Percentiles rank a stretch among this genome's conserved stretches.
phyloP scores from a whole-genome alignment of 805 yeast genomes.

The Lipomyces yamanashiensis region DNA sequence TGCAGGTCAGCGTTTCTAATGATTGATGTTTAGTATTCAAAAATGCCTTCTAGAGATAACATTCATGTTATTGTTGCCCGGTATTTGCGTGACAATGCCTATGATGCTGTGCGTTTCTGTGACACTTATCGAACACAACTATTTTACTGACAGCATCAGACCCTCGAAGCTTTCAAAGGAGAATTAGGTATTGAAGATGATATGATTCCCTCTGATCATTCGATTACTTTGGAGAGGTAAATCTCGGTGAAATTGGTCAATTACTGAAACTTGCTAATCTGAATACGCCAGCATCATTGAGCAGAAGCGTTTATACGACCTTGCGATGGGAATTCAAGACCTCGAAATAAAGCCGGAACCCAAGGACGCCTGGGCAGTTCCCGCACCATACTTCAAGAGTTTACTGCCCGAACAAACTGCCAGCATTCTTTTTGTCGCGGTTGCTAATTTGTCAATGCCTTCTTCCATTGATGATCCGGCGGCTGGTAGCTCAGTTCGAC shows the following conservation, averaged over 20 bases:
- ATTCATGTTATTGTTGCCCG: constrained; percentile 38
- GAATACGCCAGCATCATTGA: constrained; percentile 31
- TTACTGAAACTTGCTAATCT: background rate
- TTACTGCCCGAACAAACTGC: constrained; percentile 29
- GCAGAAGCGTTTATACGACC: constrained; percentile 33
- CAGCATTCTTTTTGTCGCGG: constrained; percentile 33
- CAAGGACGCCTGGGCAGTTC: constrained; percentile 30
- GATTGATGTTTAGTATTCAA: background rate
- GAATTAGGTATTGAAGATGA: constrained; percentile 38
- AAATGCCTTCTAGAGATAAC: constrained; percentile 39
- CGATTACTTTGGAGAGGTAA: constrained; percentile 36
- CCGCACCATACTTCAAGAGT: constrained; percentile 29
- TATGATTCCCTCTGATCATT: constrained; percentile 36
- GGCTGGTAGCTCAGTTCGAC: constrained; percentile 18
- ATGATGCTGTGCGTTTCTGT: constrained; percentile 20
- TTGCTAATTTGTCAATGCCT: constrained; percentile 29
- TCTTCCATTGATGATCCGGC: constrained; percentile 18
- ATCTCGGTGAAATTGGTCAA: background rate
- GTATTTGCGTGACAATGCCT: constrained; percentile 37
- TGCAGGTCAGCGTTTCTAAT: background rate
- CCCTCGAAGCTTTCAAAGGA: constrained; percentile 32
- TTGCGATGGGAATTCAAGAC: constrained; percentile 25
- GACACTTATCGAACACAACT: too few species aligned
- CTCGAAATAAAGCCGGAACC: constrained; percentile 22
- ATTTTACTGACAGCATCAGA: constrained; percentile 14